A percentile compares a stretch with the other conserved stretches of the same genome.
phyloP scores from a whole-genome alignment of 495 filamentous ascomycete genomes.

The Apiosordaria backusii region DNA sequence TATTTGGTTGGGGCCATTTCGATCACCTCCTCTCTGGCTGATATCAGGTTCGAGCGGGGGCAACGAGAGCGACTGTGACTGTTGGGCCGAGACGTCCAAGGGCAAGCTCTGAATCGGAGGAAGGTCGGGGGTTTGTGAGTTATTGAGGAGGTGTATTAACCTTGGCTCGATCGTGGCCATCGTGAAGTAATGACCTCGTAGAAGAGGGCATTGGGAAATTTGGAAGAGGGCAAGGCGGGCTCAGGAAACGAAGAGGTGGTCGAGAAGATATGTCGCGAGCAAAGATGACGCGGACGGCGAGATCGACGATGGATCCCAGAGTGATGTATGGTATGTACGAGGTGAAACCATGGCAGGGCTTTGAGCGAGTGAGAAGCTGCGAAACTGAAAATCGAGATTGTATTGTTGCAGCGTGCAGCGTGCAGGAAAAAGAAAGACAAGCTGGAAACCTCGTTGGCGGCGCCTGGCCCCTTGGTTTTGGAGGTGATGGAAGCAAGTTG shows the following conservation, averaged over 20 bases:
- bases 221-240: slow-evolving; percentile 8
- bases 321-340: background rate
- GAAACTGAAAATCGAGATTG: background rate
- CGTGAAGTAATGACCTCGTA: slow-evolving; percentile 33
- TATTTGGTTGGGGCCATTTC: slow-evolving; percentile 33
- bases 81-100: slow-evolving; percentile 27
- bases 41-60: slow-evolving; percentile 47
- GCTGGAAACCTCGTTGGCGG: slow-evolving; percentile 2
- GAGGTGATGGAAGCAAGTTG: background rate
- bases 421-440: slow-evolving; percentile 5
- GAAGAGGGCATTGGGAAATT: slow-evolving; percentile 32
- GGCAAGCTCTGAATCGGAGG: slow-evolving; percentile 44
- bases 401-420: background rate
- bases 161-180: slow-evolving; percentile 59
- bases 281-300: slow-evolving; percentile 1
- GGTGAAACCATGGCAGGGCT: background rate
- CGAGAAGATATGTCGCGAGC: background rate
- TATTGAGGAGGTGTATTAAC: slow-evolving; percentile 56
- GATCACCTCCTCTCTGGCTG: slow-evolving; percentile 34
- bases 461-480: slow-evolving; percentile 4
- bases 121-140: slow-evolving; percentile 41
- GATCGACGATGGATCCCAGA: background rate
- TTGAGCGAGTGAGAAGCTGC: background rate
- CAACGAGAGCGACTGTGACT: slow-evolving; percentile 31
- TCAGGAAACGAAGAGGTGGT: background rate